phyloP scores from a whole-genome alignment of 768 basidiomycete species.

The Mrakia blollopis region DNA sequence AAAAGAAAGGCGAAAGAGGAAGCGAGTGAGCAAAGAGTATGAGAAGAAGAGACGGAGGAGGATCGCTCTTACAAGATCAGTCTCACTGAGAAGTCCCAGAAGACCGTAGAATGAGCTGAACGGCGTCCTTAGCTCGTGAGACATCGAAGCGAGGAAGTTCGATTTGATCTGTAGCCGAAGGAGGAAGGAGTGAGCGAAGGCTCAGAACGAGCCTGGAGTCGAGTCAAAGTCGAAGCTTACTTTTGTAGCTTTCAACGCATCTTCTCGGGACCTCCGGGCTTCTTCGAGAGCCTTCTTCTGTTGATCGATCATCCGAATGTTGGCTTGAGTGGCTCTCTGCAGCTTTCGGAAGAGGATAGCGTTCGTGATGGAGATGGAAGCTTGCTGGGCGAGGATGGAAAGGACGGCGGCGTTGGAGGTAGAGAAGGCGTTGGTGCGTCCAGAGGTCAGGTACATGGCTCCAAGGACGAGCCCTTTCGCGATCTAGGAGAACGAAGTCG shows the following conservation, averaged over 20 bases:
- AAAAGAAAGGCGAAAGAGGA: neutral
- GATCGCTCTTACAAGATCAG: conserved; percentile 53
- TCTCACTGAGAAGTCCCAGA: conserved; percentile 66
- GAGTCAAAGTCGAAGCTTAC: neutral
- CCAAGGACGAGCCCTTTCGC: conserved; percentile 18
- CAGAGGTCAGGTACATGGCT: conserved; percentile 15
- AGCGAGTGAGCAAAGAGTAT: conserved; percentile 34
- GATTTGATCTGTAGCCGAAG: conserved; percentile 52
- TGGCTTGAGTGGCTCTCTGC: conserved; percentile 66
- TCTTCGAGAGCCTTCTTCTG: conserved; percentile 66
- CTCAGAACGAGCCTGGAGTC: too few relatives aligned
- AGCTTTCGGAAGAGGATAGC: conserved; percentile 64
- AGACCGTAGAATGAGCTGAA: conserved; percentile 76
- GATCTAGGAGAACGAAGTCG: too few relatives aligned
- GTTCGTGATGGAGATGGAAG: conserved; percentile 61
- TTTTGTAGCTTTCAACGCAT: conserved; percentile 37
- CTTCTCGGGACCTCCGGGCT: conserved; percentile 64
- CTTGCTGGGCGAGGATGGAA: conserved; percentile 23
- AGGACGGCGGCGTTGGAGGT: conserved; percentile 56
- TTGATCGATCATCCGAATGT: conserved; percentile 69
- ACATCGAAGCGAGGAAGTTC: conserved; percentile 16
- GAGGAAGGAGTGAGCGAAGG: neutral
- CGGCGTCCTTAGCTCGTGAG: conserved; percentile 69
- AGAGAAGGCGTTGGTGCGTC: conserved; percentile 50
- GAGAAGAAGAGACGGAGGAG: conserved; percentile 36